Evolutionary conservation across 2,329 filamentous ascomycete genomes (phyloP), one percentile per base, ranked within the genome.

Genomic region (Tolypocladium nubicola): DNA sequence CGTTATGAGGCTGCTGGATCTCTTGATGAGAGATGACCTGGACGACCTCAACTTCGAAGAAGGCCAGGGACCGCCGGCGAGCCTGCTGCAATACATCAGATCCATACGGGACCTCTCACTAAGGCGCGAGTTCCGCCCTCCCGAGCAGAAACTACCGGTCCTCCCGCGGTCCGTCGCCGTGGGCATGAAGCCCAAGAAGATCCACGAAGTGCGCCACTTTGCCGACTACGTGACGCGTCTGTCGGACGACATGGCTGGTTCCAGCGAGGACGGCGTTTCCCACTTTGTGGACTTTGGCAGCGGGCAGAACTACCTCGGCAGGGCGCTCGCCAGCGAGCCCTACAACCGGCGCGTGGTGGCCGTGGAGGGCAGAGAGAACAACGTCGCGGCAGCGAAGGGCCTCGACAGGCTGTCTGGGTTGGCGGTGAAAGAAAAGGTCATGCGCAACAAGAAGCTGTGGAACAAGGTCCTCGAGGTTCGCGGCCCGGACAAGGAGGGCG

Each of bases 271-370:
- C 53, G 73, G 79, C 16, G 85, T 97, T 59, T 89, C 90, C 0
- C 92, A 97, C 73, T 85, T 96, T 58, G 87, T 97, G 53, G 94
- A 99, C 73, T 96, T 97, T 71, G 94, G 94, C 35, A 96, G 91
- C 56, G 94, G 94, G 0, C 93, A 97, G 70, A 97, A 97, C 68
- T 99, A 99, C 67, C 84, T 99, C 4, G 93, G 94, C 1, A 82
- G 94, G 52, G 88, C 90, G 1, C 77, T 99, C 58, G 93, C 93
- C 16, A 90, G 87, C 60, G 79, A 86, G 56, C 91, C 92, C 0
- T 96, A 96, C 73, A 89, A 92, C 66, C 85, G 86, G 65, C 84
- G 91, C 62, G 88, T 97, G 49, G 85, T 97, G 56, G 94, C 93
- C 1, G 90, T 99, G 39, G 94, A 99, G 72, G 89, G 90, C 58